Evolutionary conservation across 2,329 filamentous ascomycete species (phyloP), one percentile per base, ranked within the genome.

Genomic region (Colletotrichum lentis): DNA sequence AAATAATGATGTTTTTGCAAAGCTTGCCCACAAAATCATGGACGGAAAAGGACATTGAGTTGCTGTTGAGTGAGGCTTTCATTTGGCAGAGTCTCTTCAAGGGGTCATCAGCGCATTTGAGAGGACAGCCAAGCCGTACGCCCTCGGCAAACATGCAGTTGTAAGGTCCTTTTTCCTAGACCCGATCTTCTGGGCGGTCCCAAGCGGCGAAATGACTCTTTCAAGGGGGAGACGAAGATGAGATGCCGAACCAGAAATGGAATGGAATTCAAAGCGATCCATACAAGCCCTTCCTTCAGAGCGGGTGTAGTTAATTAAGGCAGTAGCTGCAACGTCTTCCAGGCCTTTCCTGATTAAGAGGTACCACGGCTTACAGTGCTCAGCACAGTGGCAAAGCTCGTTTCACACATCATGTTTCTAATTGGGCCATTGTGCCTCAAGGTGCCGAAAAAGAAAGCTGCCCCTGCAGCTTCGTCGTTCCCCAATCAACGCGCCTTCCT

Each of bases 1-100:
- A 97, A 79, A 91, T 97, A 68, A 97, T 99, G 94, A 99, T 99
- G 95, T 99, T 99, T 77, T 82, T 99, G 62, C 96, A 99, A 80
- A 92, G 93, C 52, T 82, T 99, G 65, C 96, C 96, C 3, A 99
- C 96, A 7, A 91, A 91, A 73, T 87, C 91, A 62, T 99, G 96
- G 96, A 97, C 93, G 1, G 96, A 97, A 77, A 98, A 98, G 82
- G 96, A 99, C 76, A 97, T 99, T 74, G 96, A 98, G 78, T 85
- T 99, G 67, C 83, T 99, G 62, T 84, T 99, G 50, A 97, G 94
- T 76, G 96, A 99, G 81, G 96, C 96, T 3, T 99, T 96, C 75
- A 97, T 99, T 71, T 99, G 96, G 96, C 94, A 99, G 82, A 97
- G 93, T 76, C 83, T 99, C 52, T 99, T 97, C 81, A 94, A 96